Conservation (phyloP, 116 monocot species). For the Thalassia testudinum region DNA sequence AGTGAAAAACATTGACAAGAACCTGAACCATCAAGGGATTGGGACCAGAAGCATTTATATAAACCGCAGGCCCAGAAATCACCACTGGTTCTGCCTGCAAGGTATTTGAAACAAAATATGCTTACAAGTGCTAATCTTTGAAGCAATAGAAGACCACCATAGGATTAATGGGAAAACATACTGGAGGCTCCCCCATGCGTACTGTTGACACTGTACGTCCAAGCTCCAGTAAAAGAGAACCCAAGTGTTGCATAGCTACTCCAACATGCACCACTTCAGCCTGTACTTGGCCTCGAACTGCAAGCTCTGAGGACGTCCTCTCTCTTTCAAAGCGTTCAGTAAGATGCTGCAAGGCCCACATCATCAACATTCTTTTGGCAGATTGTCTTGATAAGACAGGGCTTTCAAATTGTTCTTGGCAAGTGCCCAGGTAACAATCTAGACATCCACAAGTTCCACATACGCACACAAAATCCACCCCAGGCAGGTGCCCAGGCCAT, state of each 20-base stretch:
- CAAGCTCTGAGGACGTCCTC: constrained; percentile 32
- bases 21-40: constrained; percentile 99
- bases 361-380: no score
- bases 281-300: constrained; percentile 49
- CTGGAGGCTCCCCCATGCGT: constrained; percentile 68
- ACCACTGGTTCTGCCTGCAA: constrained; percentile 64
- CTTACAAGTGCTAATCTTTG: no score
- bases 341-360: constrained; percentile 23
- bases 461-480: no score
- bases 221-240: constrained; percentile 86
- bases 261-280: constrained; percentile 63
- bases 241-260: constrained; percentile 78
- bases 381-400: neutral
- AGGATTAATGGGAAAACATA: constrained; percentile 17
- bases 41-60: constrained; percentile 70
- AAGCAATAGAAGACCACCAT: neutral
- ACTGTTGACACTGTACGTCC: constrained; percentile 75
- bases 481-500: no score
- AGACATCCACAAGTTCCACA: neutral
- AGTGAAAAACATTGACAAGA: neutral
- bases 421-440: neutral
- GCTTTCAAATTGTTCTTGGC: neutral
- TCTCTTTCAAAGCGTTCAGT: constrained; percentile 38
- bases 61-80: constrained; percentile 88
- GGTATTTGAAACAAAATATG: neutral